phyloP scores from a whole-genome alignment of 345 rosid genomes.

The Raphanus raphanistrum region DNA sequence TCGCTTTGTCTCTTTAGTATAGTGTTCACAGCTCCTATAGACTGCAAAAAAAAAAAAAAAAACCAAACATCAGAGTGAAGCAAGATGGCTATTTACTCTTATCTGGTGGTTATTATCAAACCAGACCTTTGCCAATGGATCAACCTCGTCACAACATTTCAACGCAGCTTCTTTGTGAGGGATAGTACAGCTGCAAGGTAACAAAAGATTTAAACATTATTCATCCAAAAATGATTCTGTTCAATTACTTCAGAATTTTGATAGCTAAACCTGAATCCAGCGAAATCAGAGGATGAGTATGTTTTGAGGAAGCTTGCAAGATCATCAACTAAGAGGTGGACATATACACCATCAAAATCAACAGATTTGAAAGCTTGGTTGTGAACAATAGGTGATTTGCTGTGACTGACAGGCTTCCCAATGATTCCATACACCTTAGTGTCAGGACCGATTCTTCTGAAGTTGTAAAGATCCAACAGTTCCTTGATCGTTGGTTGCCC shows the following conservation, averaged over 20 bases:
- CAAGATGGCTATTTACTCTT: neutral
- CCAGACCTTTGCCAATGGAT: conserved; percentile 86
- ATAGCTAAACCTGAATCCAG: conserved; percentile 77
- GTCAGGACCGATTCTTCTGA: conserved; percentile 76
- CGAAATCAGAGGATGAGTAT: conserved; percentile 82
- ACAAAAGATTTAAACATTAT: conserved; percentile 16
- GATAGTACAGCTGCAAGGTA: conserved; percentile 69
- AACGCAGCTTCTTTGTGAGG: conserved; percentile 92
- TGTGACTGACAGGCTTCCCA: conserved; percentile 93
- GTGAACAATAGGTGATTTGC: conserved; percentile 85
- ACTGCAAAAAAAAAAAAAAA: conserved; percentile 48
- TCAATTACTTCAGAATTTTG: neutral
- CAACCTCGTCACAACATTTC: conserved; percentile 80
- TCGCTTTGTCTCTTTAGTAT: conserved; percentile 71
- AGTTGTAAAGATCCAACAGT: conserved; percentile 73
- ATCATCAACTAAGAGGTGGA: conserved; percentile 85
- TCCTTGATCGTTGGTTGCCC: conserved; percentile 89
- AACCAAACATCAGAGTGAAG: conserved; percentile 18
- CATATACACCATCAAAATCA: conserved; percentile 75
- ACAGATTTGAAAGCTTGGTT: conserved; percentile 88
- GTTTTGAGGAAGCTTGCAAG: conserved; percentile 65
- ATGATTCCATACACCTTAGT: conserved; percentile 84
- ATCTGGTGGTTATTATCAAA: conserved; percentile 4
- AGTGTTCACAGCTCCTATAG: conserved; percentile 96
- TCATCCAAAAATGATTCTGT: conserved; percentile 5